Evolutionary conservation across 129 eudicot species (phyloP).

Genomic region (Deinandra increscens): DNA sequence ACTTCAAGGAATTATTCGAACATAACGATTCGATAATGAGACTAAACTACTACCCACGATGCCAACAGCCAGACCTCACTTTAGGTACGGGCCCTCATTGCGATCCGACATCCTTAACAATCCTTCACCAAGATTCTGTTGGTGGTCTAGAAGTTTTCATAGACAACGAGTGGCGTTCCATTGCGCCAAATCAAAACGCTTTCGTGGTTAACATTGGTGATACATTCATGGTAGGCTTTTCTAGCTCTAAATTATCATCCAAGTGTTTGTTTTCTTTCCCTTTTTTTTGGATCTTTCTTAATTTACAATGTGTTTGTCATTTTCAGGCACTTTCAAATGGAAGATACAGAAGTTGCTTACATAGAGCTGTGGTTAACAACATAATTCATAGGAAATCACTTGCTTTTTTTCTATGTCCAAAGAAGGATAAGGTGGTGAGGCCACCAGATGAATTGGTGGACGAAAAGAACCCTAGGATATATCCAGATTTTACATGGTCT

Average conservation of each 20-base stretch:
- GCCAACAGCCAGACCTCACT: conserved; percentile 63
- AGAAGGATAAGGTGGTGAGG: conserved; percentile 54
- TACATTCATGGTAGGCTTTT: conserved; percentile 57
- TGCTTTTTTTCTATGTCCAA: conserved; percentile 60
- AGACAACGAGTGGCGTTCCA: conserved; percentile 60
- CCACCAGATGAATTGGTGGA: conserved; percentile 64
- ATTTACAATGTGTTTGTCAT: neutral
- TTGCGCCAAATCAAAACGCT: conserved; percentile 46
- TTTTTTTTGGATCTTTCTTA: conserved; percentile 1
- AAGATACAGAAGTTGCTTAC: conserved; percentile 65
- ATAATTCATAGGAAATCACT: conserved; percentile 55
- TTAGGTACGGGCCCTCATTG: conserved; percentile 80
- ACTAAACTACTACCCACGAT: conserved; percentile 67
- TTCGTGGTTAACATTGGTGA: conserved; percentile 65
- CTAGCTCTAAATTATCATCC: neutral
- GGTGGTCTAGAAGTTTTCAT: conserved; percentile 69
- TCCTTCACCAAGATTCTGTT: conserved; percentile 66
- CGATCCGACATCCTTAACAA: conserved; percentile 68
- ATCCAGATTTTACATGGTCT: conserved; percentile 70
- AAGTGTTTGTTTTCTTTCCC: neutral
- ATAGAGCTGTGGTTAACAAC: conserved; percentile 71
- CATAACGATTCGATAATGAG: conserved; percentile 61
- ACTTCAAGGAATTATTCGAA: conserved; percentile 48
- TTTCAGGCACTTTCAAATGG: conserved; percentile 69
- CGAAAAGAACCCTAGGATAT: conserved; percentile 44